Evolutionary conservation across 2,329 filamentous ascomycete species (phyloP), one percentile per base, ranked within the genome.

Genomic region (Clarireedia sp.): DNA sequence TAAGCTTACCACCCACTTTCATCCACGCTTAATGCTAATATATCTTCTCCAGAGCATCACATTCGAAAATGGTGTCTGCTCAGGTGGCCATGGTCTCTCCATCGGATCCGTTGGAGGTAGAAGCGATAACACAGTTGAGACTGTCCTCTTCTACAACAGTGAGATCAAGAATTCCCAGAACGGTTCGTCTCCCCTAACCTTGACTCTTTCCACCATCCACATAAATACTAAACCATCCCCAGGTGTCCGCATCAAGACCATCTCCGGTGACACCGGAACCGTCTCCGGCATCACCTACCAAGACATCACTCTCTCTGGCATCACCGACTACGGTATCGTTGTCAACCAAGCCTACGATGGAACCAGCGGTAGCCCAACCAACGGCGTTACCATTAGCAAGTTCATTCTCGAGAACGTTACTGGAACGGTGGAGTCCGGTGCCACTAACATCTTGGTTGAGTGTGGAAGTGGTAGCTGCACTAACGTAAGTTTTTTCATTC

Each of bases 101-200:
- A 79, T 84, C 62, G 79, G 79, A 49, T 79, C 76, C 2, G 76
- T 82, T 81, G 79, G 79, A 45, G 77, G 76, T 14, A 76, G 78
- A 45, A 64, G 61, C 49, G 69, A 81, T 68, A 83, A 83, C 68
- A 70, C 64, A 6, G 80, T 84, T 49, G 65, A 74, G 26, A 74
- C 71, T 46, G 75, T 84, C n/a, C 70, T 70, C 17, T 77, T 84
- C 60, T 64, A 72, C 38, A 69, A 72, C 59, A 74, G 71, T 5
- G 71, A 67, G 23, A 73, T 82, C 54, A 66, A 64, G 51, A 70
- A 79, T 62, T 80, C 76, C 0, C 67, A 74, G 53, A 80, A 81
- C 65, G 80, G 78, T 54, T 72, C 63, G 79, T 77, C 43, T 74
- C 75, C 24, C 54, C n/a, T 9, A 2, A 16, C 17, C 29, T 33